Conservation (phyloP, 768 basidiomycete genomes). For the Coprinopsis strossmayeri region DNA sequence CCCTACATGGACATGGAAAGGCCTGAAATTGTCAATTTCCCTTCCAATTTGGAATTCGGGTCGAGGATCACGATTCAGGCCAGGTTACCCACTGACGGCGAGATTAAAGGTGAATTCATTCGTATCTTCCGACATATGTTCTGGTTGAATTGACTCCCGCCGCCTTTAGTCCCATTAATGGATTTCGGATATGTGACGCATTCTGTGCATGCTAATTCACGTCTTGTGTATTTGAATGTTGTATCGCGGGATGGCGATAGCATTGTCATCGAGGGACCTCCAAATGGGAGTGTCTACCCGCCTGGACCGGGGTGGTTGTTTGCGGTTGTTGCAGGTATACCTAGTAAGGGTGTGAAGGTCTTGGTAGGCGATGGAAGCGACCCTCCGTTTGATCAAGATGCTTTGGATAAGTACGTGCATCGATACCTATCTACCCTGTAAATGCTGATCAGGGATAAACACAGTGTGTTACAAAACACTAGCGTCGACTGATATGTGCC, state of each 20-base stretch:
- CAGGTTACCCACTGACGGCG: slow-evolving; percentile 24
- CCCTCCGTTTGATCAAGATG: slow-evolving; percentile 51
- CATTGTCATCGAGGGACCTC: slow-evolving; percentile 59
- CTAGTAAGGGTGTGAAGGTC: slow-evolving; percentile 54
- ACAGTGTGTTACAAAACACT: slow-evolving; percentile 44
- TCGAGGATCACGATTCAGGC: slow-evolving; percentile 42
- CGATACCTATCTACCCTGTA: not conserved
- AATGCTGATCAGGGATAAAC: slow-evolving; percentile 2
- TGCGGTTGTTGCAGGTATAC: slow-evolving; percentile 58
- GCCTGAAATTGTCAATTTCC: slow-evolving; percentile 37
- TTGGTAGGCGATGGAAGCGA: slow-evolving; percentile 64
- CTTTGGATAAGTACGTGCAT: slow-evolving; percentile 62
- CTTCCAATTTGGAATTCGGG: slow-evolving; percentile 37
- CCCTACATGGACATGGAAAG: slow-evolving; percentile 66
- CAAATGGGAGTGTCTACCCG: slow-evolving; percentile 59
- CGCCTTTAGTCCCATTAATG: slow-evolving; percentile 57
- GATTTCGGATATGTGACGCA: slow-evolving; percentile 82
- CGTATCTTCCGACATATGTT: not conserved
- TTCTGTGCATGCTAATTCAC: slow-evolving; percentile 66
- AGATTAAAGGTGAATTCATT: slow-evolving; percentile 42
- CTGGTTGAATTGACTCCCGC: not conserved
- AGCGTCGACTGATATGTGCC: slow-evolving; percentile 39
- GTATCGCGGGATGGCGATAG: slow-evolving; percentile 31
- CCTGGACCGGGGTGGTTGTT: slow-evolving; percentile 79
- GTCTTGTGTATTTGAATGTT: slow-evolving; percentile 58